Base-by-base conservation (phyloP, 495 filamentous ascomycete species). In the Tuber borchii region DNA sequence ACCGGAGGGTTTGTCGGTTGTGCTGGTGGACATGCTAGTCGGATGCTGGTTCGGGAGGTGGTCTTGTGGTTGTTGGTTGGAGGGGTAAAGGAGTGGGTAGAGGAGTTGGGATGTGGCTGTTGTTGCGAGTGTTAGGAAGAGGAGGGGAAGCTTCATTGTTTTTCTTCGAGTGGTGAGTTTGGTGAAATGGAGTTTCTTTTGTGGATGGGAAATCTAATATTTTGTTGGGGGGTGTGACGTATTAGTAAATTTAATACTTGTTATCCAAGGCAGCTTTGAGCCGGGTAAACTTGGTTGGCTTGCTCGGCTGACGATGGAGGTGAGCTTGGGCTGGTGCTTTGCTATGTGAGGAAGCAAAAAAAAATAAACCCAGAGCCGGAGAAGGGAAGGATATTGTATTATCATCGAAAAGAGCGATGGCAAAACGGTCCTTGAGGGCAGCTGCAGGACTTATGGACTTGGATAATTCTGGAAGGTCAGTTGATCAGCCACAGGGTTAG, bases 1-100 rank as follows among this genome's bases (percentile, higher is more conserved):
- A 12, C 81, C 81, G n/a, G 77, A 71, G n/a, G 81, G 80, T 22
- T 70, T 74, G 73, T 82, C 81, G 71, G n/a, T 14, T 65, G 51
- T 61, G 42, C 74, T 78, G 68, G 73, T 51, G 1, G 75, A 72
- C 73, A 77, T 79, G 45, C 10, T 61, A 42, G 45, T 65, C 70
- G 44, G 9, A 61, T 31, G 9, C 51, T 61, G 69, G 71, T 61
- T 9, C 51, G 69, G 6, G 61, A 40, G 26, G 78, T 48, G 26
- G 40, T 22, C 16, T 72, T 75, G 44, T 79, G 73, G 37, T 65
- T 26, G 73, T 72, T n/a, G 73, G 70, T 73, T 10, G 42, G 26
- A 69, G 34, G n/a, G 76, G 34, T 72, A 79, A 10, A 79, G 77
- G 71, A 79, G 77, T 16, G 78, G 78, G 37, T 75, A 75, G 39